phyloP scores from a whole-genome alignment of 257 asterid species.

The Verbena officinalis region DNA sequence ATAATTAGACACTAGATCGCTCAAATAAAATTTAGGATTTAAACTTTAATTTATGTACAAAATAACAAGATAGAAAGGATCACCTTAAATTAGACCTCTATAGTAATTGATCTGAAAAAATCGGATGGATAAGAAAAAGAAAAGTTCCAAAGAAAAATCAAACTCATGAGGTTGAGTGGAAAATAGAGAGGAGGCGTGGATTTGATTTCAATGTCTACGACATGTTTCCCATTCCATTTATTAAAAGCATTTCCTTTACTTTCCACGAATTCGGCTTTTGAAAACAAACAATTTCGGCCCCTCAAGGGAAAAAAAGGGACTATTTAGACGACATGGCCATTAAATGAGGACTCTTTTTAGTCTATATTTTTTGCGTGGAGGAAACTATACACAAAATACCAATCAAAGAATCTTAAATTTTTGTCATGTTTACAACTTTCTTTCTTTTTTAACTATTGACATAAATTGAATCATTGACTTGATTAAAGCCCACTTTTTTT shows the following conservation, averaged over 20 bases:
- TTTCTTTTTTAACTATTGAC: not conserved
- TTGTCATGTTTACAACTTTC: constrained; percentile 9
- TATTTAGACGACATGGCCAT: no score
- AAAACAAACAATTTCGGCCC: constrained; percentile 34
- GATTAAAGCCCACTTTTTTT: not conserved
- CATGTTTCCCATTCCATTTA: constrained; percentile 35
- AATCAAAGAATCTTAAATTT: constrained; percentile 9
- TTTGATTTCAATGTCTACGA: constrained; percentile 37
- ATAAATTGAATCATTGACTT: not conserved
- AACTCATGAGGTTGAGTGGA: not conserved
- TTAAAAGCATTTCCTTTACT: constrained; percentile 36
- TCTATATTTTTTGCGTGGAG: no score
- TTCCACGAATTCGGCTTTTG: constrained; percentile 22
- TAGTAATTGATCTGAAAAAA: no score
- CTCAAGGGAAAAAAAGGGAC: not conserved
- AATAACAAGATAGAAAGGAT: no score
- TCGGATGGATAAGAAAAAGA: no score
- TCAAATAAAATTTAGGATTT: no score
- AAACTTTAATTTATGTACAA: no score
- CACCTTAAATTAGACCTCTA: no score
- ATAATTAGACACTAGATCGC: no score
- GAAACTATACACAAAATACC: not conserved
- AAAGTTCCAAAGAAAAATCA: no score
- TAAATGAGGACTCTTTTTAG: not conserved
- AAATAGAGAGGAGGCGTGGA: not conserved